phyloP scores from a whole-genome alignment of 352 stramenopile species.

The Bremia lactucae region DNA sequence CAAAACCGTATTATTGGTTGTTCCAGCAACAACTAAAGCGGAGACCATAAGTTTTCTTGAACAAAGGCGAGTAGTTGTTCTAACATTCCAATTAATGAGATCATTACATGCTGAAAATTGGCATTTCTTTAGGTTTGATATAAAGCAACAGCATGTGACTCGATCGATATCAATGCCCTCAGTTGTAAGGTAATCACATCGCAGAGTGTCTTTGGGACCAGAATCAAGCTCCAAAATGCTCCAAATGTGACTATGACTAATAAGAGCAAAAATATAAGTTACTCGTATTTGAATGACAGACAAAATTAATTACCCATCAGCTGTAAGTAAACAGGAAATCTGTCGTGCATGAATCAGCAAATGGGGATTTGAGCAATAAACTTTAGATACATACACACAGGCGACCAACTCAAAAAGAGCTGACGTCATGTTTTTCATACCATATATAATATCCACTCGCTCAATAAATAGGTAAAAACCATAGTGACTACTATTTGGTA shows the following conservation, averaged over 20 bases:
- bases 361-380: slow-evolving; percentile 12
- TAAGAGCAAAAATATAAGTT: neutral
- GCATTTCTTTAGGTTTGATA: slow-evolving; percentile 13
- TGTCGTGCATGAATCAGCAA: slow-evolving; percentile 16
- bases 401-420: slow-evolving; percentile 11
- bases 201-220: neutral
- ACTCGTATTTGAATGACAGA: neutral
- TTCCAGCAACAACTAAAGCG: slow-evolving; percentile 34
- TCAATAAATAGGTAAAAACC: too few relatives aligned
- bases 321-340: neutral
- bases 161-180: slow-evolving; percentile 4
- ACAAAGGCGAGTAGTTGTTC: neutral
- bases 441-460: slow-evolving; percentile 21
- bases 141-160: slow-evolving; percentile 23
- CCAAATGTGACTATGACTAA: slow-evolving; percentile 13
- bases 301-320: slow-evolving; percentile 4
- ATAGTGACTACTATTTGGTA: neutral
- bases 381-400: slow-evolving; percentile 18
- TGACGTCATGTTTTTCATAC: slow-evolving; percentile 14
- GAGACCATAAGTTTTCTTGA: slow-evolving; percentile 9
- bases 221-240: slow-evolving; percentile 7
- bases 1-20: slow-evolving; percentile 32
- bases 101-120: too few relatives aligned
- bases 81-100: slow-evolving; percentile 5
- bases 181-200: slow-evolving; percentile 12